Evolutionary conservation across 768 basidiomycete genomes (phyloP), one percentile per base, ranked within the genome.

Genomic region (Hypholoma sublateritium): DNA sequence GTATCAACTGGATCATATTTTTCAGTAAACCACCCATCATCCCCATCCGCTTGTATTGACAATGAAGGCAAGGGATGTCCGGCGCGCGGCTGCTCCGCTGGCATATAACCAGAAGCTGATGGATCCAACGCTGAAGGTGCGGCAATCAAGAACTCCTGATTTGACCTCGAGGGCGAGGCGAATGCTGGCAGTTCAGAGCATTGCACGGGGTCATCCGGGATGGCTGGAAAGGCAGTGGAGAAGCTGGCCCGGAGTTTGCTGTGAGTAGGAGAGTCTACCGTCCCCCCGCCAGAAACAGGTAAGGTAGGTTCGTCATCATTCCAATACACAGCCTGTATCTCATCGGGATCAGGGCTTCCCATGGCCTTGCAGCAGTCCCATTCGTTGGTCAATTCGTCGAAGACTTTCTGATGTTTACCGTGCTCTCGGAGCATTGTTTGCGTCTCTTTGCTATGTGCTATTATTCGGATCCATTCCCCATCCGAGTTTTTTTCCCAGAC

Each of bases 401-500:
- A 60, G 3, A 25, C n/a, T n/a, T 41, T 48, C 14, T 56, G 54
- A 47, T 37, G 12, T 21, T 16, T 48, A 12, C 50, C 41, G 34
- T 45, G 21, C 4, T 25, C 22, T 13, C 13, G 5, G 5, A 62
- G 41, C 1, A 47, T 55, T 9, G 55, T 51, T 16, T 53, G 36
- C 4, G 35, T 36, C 8, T 35, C 36, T 4, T 19, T 41, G 7
- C 36, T 42, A 14, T 35, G n/a, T 25, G 56, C 51, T 4, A 42
- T 4, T 1, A n/a, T 32, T n/a, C 54, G 54, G 9, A n/a, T 43
- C 22, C 17, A 46, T 46, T 22, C 7, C 11, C 21, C 58, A 12
- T 59, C 39, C 17, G 35, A 17, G n/a, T 51, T 48, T 50, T 50
- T 48, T n/a, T 62, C 61, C 61, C 61, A 62, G 5, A 56, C 9